Percentiles rank a stretch among this genome's conserved stretches.
phyloP scores from a whole-genome alignment of 352 stramenopile genomes.

The Peronospora tabacina region DNA sequence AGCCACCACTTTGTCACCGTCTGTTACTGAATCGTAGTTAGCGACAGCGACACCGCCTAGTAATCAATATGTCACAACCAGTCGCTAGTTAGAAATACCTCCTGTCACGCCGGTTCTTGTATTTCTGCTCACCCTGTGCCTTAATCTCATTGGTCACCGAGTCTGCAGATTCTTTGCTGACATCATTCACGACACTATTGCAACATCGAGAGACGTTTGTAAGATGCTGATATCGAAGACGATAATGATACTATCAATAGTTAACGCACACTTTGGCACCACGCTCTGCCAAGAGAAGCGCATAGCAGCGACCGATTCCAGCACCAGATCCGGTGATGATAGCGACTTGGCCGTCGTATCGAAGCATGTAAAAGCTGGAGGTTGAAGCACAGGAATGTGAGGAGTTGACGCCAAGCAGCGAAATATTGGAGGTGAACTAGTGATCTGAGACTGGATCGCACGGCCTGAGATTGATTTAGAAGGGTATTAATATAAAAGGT shows the following conservation, averaged over 20 bases:
- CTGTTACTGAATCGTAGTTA: slow-evolving; percentile 82
- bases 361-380: slow-evolving; percentile 34
- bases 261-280: slow-evolving; percentile 75
- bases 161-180: slow-evolving; percentile 54
- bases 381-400: slow-evolving; percentile 4
- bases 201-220: not conserved
- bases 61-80: not conserved
- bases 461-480: no score
- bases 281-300: slow-evolving; percentile 58
- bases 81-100: no score
- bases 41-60: slow-evolving; percentile 56
- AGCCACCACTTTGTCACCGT: slow-evolving; percentile 75
- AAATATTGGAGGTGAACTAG: no score
- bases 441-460: no score
- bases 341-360: slow-evolving; percentile 68
- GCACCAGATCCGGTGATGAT: slow-evolving; percentile 71
- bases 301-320: slow-evolving; percentile 71
- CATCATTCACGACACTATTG: slow-evolving; percentile 69
- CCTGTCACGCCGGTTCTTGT: not conserved
- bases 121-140: slow-evolving; percentile 35
- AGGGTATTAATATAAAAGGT: no score
- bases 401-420: slow-evolving; percentile 13
- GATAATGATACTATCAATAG: not conserved
- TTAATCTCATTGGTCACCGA: slow-evolving; percentile 76
- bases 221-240: not conserved